These are phyloP conservation scores for Pleurozium schreberi DNA, from an alignment of 225 moss, liverwort and hornwort genomes.

Conservation along the genomic window DNA sequence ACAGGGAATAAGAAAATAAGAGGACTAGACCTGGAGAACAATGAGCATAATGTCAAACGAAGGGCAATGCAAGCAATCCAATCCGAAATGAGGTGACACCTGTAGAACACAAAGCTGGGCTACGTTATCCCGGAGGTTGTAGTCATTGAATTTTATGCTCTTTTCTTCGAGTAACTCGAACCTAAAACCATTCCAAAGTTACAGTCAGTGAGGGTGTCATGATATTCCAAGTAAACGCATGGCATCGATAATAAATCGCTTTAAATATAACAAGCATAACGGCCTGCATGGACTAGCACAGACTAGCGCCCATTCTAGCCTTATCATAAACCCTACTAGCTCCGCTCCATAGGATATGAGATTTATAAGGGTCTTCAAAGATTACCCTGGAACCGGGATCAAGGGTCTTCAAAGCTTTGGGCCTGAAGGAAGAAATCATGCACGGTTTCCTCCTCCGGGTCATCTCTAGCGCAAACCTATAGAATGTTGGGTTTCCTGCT, in stretches of 20 bases:
- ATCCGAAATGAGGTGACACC: conserved; percentile 16
- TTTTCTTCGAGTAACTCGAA: conserved; percentile 67
- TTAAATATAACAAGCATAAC: background rate
- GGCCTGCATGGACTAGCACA: background rate
- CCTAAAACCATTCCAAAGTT: conserved; percentile 25
- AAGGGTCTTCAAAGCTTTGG: background rate
- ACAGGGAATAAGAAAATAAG: background rate
- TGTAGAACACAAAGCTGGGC: conserved; percentile 93
- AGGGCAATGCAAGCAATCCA: background rate
- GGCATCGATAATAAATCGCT: conserved; percentile 16
- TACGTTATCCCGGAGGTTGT: conserved; percentile 76
- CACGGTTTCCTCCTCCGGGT: background rate
- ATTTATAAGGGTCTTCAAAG: background rate
- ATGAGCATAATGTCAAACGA: background rate
- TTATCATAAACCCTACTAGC: background rate
- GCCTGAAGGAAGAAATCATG: background rate
- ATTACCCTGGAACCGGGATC: background rate
- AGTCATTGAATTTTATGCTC: conserved; percentile 56
- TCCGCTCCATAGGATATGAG: background rate
- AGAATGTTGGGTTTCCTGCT: background rate
- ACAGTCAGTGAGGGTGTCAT: background rate
- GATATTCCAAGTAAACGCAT: background rate
- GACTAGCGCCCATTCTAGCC: background rate
- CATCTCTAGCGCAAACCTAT: background rate
- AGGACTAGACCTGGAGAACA: background rate